phyloP scores from a whole-genome alignment of 805 yeast genomes.

The Ogataea methanolica region DNA sequence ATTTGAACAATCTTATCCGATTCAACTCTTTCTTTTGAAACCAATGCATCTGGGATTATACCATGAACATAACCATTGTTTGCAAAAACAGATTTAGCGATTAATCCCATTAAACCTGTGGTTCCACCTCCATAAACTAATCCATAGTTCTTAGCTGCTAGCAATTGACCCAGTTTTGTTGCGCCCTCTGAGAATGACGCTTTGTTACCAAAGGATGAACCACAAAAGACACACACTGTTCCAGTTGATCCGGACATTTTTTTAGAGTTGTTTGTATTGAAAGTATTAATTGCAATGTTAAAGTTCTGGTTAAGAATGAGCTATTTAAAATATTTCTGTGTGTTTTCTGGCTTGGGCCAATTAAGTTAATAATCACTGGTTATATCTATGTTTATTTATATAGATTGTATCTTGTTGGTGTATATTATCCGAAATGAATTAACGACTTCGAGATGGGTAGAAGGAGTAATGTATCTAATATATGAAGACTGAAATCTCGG shows the following conservation, averaged over 20 bases:
- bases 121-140: conserved; percentile 90
- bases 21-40: conserved; percentile 59
- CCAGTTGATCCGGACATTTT: conserved; percentile 23
- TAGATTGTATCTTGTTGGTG: too few species aligned
- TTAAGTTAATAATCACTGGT: too few species aligned
- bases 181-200: conserved; percentile 50
- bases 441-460: too few species aligned
- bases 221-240: conserved; percentile 80
- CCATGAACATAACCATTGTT: conserved; percentile 74
- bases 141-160: conserved; percentile 63
- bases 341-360: too few species aligned
- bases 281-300: too few species aligned
- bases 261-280: neutral
- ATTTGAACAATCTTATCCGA: conserved; percentile 30
- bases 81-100: conserved; percentile 58
- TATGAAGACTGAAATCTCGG: too few species aligned
- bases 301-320: too few species aligned
- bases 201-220: conserved; percentile 68
- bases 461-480: too few species aligned
- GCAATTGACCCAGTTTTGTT: conserved; percentile 48
- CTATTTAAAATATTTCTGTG: too few species aligned
- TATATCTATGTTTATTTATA: too few species aligned
- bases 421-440: too few species aligned
- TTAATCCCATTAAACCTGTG: conserved; percentile 76
- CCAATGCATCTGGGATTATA: conserved; percentile 79